Conservation (phyloP, 768 basidiomycete genomes). For the Lyophyllum decastes region DNA sequence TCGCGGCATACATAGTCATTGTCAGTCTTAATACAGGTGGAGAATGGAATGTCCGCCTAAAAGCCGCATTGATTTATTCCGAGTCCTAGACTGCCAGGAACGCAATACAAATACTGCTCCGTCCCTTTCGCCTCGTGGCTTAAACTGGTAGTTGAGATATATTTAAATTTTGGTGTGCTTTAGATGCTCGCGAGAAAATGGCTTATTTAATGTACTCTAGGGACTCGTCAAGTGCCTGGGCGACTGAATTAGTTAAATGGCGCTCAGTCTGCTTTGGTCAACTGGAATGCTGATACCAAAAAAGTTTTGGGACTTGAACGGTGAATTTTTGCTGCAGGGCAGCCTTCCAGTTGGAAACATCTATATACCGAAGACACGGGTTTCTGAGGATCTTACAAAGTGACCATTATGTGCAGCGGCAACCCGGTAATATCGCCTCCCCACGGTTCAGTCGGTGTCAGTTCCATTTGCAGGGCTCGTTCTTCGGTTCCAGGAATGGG, state of each 20-base stretch:
- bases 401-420: no score
- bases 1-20: not conserved
- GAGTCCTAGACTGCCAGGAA: not conserved
- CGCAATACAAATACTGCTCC: not conserved
- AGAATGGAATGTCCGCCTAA: not conserved
- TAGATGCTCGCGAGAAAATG: no score
- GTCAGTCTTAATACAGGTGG: not conserved
- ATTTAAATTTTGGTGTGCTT: no score
- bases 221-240: no score
- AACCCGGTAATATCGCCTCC: not conserved
- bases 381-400: not conserved
- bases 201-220: no score
- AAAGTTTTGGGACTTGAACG: not conserved
- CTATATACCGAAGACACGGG: not conserved
- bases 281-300: not conserved
- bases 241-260: no score
- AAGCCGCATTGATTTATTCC: not conserved
- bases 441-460: not conserved
- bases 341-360: not conserved
- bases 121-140: not conserved
- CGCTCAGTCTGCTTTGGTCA: no score
- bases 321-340: not conserved
- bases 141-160: not conserved
- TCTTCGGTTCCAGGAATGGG: no score
- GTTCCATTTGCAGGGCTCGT: not conserved